Evolutionary conservation across 2,329 filamentous ascomycete species (phyloP).

Genomic region (Penicillium corylophilum): DNA sequence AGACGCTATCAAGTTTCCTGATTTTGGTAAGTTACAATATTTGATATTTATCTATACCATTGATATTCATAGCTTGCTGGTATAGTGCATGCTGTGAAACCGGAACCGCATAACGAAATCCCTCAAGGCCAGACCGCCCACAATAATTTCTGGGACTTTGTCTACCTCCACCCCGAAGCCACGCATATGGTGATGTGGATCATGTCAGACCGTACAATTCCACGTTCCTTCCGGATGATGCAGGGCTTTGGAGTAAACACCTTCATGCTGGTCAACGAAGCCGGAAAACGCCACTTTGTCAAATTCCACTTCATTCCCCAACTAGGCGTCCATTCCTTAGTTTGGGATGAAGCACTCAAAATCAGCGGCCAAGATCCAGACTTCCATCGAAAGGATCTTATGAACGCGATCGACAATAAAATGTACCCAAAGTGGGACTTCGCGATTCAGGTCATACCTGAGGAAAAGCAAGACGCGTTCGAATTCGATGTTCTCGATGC

Average conservation of each 20-base stretch:
- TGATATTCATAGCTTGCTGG: slow-evolving; percentile 42
- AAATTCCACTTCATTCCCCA: slow-evolving; percentile 37
- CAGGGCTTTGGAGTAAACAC: slow-evolving; percentile 39
- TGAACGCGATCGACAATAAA: slow-evolving; percentile 70
- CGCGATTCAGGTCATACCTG: slow-evolving; percentile 74
- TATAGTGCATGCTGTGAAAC: slow-evolving; percentile 43
- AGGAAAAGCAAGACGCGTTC: slow-evolving; percentile 70
- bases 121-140: slow-evolving; percentile 51
- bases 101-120: slow-evolving; percentile 41
- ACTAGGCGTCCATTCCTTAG: slow-evolving; percentile 34
- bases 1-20: slow-evolving; percentile 35
- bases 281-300: slow-evolving; percentile 35
- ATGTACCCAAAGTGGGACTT: slow-evolving; percentile 76
- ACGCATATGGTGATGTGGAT: slow-evolving; percentile 33
- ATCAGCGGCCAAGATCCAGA: slow-evolving; percentile 73
- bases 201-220: slow-evolving; percentile 40
- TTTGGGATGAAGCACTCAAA: slow-evolving; percentile 71
- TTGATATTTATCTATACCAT: slow-evolving; percentile 69
- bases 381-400: slow-evolving; percentile 76
- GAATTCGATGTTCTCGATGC: slow-evolving; percentile 84
- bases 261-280: slow-evolving; percentile 31
- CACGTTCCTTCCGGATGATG: slow-evolving; percentile 38
- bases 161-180: slow-evolving; percentile 33
- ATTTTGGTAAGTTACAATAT: slow-evolving; percentile 62
- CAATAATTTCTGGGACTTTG: slow-evolving; percentile 54